These are phyloP conservation scores for Solanum aculeatissimum DNA, from an alignment of 305 asterid genomes.

Conservation along the genomic window DNA sequence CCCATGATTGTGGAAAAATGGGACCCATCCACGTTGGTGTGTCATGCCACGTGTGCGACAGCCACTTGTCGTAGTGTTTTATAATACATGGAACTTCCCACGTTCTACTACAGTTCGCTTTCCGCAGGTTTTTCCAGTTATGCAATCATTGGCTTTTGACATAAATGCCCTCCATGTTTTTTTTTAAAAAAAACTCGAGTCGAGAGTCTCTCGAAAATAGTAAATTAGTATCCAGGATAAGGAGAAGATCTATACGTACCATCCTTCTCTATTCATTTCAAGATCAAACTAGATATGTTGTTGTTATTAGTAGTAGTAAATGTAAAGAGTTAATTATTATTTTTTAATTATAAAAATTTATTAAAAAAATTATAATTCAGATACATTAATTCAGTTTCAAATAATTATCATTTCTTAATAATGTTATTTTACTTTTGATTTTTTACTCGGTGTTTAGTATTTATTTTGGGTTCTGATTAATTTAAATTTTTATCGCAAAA, in stretches of 20 bases:
- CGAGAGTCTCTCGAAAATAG: background rate
- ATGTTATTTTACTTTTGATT: too few species aligned
- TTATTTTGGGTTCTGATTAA: background rate
- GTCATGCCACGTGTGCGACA: slow-evolving; percentile 62
- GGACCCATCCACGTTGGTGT: slow-evolving; percentile 49
- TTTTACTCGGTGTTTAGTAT: background rate
- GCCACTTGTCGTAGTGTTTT: slow-evolving; percentile 1
- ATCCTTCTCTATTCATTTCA: background rate
- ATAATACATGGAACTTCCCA: slow-evolving; percentile 7
- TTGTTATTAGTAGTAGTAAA: too few species aligned
- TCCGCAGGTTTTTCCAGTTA: background rate
- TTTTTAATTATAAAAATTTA: too few species aligned
- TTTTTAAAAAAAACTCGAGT: background rate
- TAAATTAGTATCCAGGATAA: background rate
- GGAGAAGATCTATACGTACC: background rate
- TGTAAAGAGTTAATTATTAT: too few species aligned
- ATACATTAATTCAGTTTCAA: too few species aligned
- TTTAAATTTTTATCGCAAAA: background rate
- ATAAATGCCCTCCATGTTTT: background rate
- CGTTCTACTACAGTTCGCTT: slow-evolving; percentile 10
- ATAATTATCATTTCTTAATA: too few species aligned
- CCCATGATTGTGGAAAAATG: slow-evolving; percentile 12
- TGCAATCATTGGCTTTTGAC: background rate
- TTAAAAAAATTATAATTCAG: too few species aligned
- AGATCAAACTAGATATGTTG: background rate